Conservation (phyloP, 2,329 filamentous ascomycete genomes). For the Plectosphaerella plurivora region DNA sequence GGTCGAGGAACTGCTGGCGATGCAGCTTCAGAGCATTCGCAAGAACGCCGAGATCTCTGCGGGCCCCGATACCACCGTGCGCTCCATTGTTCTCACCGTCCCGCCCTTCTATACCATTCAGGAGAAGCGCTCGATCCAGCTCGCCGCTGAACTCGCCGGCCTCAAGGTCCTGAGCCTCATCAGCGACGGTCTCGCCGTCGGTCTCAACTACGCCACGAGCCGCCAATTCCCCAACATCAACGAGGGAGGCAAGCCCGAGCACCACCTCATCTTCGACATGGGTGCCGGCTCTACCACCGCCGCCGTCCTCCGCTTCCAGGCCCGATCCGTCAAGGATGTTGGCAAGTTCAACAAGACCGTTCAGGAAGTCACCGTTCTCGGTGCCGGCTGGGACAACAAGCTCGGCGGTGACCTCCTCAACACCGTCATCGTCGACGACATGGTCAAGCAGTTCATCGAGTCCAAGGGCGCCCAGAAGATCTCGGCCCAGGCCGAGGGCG, state of each 20-base stretch:
- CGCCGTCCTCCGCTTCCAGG: slow-evolving; percentile 85
- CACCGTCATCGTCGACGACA: slow-evolving; percentile 81
- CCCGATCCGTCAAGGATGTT: slow-evolving; percentile 81
- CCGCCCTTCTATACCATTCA: slow-evolving; percentile 87
- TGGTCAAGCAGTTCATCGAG: slow-evolving; percentile 74
- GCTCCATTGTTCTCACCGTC: slow-evolving; percentile 82
- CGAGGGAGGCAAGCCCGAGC: slow-evolving; percentile 80
- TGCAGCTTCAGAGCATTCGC: slow-evolving; percentile 90
- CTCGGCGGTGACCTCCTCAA: slow-evolving; percentile 90
- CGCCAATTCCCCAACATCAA: slow-evolving; percentile 82
- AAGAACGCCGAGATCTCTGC: slow-evolving; percentile 82
- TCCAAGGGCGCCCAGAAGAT: slow-evolving; percentile 63
- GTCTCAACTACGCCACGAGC: slow-evolving; percentile 89
- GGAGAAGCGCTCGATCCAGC: slow-evolving; percentile 80
- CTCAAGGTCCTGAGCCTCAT: slow-evolving; percentile 81
- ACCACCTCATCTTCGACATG: slow-evolving; percentile 96
- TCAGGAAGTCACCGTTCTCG: slow-evolving; percentile 88
- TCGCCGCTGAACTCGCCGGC: slow-evolving; percentile 83
- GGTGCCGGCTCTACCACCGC: slow-evolving; percentile 92
- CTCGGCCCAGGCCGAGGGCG: slow-evolving; percentile 55
- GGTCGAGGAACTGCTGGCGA: slow-evolving; percentile 90
- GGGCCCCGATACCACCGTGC: slow-evolving; percentile 67
- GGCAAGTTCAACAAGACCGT: slow-evolving; percentile 95
- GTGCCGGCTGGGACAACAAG: slow-evolving; percentile 81
- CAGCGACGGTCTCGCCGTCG: slow-evolving; percentile 87